A percentile compares a stretch with the other conserved stretches of the same genome.
These are phyloP conservation scores for Wallacemonas sp. DNA, from an alignment of 208 protist species.

Conservation along the genomic window DNA sequence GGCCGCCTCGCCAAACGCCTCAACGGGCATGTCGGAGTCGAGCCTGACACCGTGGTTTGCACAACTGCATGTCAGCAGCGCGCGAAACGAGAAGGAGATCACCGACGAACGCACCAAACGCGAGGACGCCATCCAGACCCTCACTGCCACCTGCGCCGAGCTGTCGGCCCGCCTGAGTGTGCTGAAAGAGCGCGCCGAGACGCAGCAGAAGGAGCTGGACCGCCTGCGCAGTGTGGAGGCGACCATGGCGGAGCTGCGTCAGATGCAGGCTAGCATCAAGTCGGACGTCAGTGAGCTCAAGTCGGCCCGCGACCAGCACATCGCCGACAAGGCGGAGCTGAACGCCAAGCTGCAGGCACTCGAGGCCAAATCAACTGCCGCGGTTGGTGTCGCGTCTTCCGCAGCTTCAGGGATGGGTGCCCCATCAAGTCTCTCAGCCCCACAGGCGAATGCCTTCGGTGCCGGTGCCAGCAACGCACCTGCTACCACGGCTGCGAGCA, in stretches of 20 bases:
- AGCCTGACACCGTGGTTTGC: slow-evolving; percentile 17
- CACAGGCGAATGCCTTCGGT: background rate
- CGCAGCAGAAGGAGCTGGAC: slow-evolving; percentile 14
- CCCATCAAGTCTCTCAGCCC: background rate
- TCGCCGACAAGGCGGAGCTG: background rate
- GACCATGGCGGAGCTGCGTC: background rate
- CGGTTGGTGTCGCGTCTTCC: background rate
- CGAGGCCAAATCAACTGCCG: background rate
- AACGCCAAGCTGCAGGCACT: background rate
- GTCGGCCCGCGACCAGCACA: background rate
- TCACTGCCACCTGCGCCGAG: background rate
- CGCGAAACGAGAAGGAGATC: slow-evolving; percentile 10
- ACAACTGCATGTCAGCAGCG: slow-evolving; percentile 18
- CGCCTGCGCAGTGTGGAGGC: slow-evolving; percentile 1
- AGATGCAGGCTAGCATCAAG: background rate
- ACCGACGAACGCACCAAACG: slow-evolving; percentile 13
- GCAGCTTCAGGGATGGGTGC: background rate
- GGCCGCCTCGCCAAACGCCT: background rate
- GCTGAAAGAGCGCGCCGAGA: slow-evolving; percentile 8
- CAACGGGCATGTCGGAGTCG: too few species aligned
- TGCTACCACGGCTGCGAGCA: background rate
- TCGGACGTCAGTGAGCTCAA: background rate
- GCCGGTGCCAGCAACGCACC: too few species aligned
- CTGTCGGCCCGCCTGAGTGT: slow-evolving; percentile 20
- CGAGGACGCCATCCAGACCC: slow-evolving; percentile 4